A percentile compares a stretch with the other conserved stretches of the same genome.
Conservation (phyloP, 2,329 filamentous ascomycete genomes). For the Aspergillus fijiensis region DNA sequence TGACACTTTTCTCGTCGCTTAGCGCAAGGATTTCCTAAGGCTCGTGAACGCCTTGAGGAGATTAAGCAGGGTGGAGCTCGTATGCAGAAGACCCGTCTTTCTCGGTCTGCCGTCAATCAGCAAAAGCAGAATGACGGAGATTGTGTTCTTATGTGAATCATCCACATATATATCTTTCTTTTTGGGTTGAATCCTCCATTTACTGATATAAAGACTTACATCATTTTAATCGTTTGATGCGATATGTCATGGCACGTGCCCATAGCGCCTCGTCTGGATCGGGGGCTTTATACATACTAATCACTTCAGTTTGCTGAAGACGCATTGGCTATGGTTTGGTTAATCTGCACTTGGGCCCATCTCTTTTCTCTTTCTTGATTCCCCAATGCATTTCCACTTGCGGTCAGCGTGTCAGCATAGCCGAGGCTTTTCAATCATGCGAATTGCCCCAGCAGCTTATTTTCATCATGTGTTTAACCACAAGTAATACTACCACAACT, state of each 20-base stretch:
- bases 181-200: conserved; percentile 7
- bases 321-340: background rate
- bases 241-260: background rate
- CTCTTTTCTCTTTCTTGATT: background rate
- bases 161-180: conserved; percentile 1
- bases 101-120: conserved; percentile 75
- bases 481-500: background rate
- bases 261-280: background rate
- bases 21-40: conserved; percentile 95
- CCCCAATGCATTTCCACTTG: background rate
- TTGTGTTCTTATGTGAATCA: conserved; percentile 57
- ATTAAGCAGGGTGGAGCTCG: conserved; percentile 77
- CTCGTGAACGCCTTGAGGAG: conserved; percentile 87
- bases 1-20: conserved; percentile 10
- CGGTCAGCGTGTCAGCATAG: background rate
- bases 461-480: no score
- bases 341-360: background rate
- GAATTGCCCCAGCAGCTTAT: no score
- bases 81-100: conserved; percentile 72
- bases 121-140: conserved; percentile 88
- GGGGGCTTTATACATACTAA: background rate
- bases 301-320: background rate
- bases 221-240: conserved; percentile 1
- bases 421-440: no score
- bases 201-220: conserved; percentile 3